Evolutionary conservation across 768 basidiomycete species (phyloP).

Genomic region (Polyporus arcularius): DNA sequence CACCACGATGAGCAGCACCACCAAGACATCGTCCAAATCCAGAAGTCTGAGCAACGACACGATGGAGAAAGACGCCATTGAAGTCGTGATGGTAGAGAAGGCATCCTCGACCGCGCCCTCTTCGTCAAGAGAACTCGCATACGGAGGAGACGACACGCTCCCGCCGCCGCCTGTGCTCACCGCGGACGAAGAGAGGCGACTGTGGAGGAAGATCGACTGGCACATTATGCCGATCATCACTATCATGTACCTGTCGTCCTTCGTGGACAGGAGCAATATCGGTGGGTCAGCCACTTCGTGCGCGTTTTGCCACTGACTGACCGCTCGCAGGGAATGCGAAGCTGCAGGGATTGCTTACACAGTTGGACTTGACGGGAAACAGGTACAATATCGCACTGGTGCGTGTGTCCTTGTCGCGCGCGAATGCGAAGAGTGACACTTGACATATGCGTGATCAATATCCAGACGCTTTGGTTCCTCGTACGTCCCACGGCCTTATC

Average conservation of each 20-base stretch:
- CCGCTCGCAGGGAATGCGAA: constrained; percentile 26
- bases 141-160: constrained; percentile 11
- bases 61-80: constrained; percentile 2
- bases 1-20: not conserved
- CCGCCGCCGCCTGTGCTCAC: constrained; percentile 10
- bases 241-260: constrained; percentile 33
- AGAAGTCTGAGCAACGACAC: not conserved
- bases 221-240: constrained; percentile 35
- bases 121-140: not conserved
- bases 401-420: constrained; percentile 7
- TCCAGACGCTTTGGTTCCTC: constrained; percentile 68
- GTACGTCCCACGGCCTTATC: constrained; percentile 36
- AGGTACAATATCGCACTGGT: constrained; percentile 70
- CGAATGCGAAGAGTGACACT: too few species aligned
- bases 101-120: not conserved
- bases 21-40: not conserved
- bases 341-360: constrained; percentile 48
- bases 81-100: constrained; percentile 1
- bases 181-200: constrained; percentile 39
- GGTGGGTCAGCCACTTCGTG: constrained; percentile 10
- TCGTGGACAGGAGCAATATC: constrained; percentile 33
- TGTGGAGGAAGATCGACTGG: constrained; percentile 33
- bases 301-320: not conserved
- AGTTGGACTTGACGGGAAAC: constrained; percentile 58
- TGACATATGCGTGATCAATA: too few species aligned